Evolutionary conservation across 305 asterid genomes (phyloP), one percentile per base, ranked within the genome.

Genomic region (Ajuga reptans): DNA sequence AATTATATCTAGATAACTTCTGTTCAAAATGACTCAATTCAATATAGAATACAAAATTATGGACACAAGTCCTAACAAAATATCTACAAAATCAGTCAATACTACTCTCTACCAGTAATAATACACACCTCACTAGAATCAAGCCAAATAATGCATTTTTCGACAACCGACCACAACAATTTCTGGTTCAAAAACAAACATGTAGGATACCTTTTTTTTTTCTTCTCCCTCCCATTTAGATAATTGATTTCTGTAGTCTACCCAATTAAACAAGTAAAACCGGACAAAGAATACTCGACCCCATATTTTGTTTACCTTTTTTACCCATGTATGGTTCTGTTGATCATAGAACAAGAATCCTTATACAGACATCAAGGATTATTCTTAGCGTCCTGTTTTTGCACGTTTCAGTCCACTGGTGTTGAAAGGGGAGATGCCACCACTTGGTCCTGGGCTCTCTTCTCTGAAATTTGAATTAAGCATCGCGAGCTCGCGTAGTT

Each of bases 351-450:
- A 66, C 61, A 63, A 65, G 79, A 71, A 42, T 49, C 60, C 65
- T 47, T 21, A 2, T 21, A 2, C 27, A 21, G 27, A 21, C 1
- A 21, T 21, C 27, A 21, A 21, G 27, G 27, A 21, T 2, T 21
- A 21, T 21, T 64, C 64, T 80, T 71, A 93, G 39, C 90, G 88
- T 70, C 95, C 97, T 27, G 97, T 93, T 83, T 93, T 93, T 42
- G 99, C 94, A 70, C 97, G 96, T 77, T 93, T 93, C 98, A 92
- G 86, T 69, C 96, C 96, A 56, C 89, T 87, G 49, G 86, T 82
- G 77, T 88, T 90, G 83, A 92, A 92, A 72, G 97, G 97, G 8
- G 97, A 92, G 60, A 85, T 82, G 14, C 97, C 90, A 74, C 96
- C 96, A 76, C 96, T 86, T 33, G 96, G 96, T 60, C 96, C 95